phyloP scores from a whole-genome alignment of 257 asterid genomes.

The Nicotiana undulata region DNA sequence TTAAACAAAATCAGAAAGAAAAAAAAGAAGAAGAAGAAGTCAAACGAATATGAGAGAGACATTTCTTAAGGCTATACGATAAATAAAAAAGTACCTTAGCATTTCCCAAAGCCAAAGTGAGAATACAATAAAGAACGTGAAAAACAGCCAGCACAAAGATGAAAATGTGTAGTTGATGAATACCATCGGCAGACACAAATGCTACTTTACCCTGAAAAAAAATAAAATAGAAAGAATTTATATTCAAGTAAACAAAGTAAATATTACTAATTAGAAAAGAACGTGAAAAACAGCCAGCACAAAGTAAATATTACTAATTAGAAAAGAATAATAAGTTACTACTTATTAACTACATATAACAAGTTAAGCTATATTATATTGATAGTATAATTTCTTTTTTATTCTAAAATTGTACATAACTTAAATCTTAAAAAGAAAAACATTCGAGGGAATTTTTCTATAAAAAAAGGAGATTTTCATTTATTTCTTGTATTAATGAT shows the following conservation, averaged over 20 bases:
- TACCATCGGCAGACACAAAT: constrained; percentile 59
- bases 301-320: too few species aligned
- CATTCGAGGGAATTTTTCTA: too few species aligned
- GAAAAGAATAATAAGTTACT: too few species aligned
- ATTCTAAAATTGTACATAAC: too few species aligned
- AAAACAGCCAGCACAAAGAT: constrained; percentile 72
- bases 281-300: too few species aligned
- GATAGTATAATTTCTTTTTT: too few species aligned
- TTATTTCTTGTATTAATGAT: background rate
- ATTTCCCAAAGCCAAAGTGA: constrained; percentile 66
- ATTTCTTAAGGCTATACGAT: background rate
- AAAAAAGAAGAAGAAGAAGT: background rate
- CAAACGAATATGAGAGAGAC: background rate
- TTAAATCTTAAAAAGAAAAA: too few species aligned
- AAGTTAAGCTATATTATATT: too few species aligned
- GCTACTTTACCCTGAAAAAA: constrained; percentile 58
- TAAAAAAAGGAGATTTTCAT: too few species aligned
- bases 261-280: too few species aligned
- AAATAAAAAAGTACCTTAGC: constrained; percentile 38
- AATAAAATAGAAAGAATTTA: background rate
- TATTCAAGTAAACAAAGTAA: too few species aligned
- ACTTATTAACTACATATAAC: too few species aligned
- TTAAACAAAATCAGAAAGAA: background rate
- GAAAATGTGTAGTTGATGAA: constrained; percentile 77
- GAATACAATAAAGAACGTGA: constrained; percentile 64